Percentiles rank a stretch among this genome's conserved stretches.
phyloP scores from a whole-genome alignment of 805 yeast species.

The Jamesozyma jinghongensis region DNA sequence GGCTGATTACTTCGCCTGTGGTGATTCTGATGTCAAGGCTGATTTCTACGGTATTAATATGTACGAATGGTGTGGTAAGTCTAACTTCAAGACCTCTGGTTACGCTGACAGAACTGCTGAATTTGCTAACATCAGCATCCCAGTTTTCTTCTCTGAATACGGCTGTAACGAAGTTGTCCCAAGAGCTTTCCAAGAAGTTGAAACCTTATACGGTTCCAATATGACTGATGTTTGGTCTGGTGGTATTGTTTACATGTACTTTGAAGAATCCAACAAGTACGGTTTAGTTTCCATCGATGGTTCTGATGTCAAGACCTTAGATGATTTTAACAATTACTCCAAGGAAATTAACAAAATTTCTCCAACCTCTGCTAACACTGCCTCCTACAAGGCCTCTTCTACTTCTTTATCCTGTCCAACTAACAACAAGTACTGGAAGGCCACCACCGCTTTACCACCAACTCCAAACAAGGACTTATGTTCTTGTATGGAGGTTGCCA shows the following conservation, averaged over 20 bases:
- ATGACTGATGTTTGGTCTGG: conserved; percentile 87
- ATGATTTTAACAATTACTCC: conserved; percentile 56
- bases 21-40: conserved; percentile 51
- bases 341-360: conserved; percentile 45
- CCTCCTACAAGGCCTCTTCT: conserved; percentile 34
- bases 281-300: conserved; percentile 56
- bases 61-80: conserved; percentile 81
- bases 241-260: conserved; percentile 83
- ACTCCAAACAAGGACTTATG: conserved; percentile 60
- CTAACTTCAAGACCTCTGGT: conserved; percentile 53
- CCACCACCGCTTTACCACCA: conserved; percentile 65
- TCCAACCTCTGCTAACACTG: conserved; percentile 42
- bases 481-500: conserved; percentile 49
- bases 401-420: conserved; percentile 57
- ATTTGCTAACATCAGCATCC: conserved; percentile 57
- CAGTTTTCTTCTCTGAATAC: conserved; percentile 73
- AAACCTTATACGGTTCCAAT: conserved; percentile 48
- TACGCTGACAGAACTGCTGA: conserved; percentile 55
- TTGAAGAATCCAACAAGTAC: conserved; percentile 63
- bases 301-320: conserved; percentile 45
- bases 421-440: conserved; percentile 48
- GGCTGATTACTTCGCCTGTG: conserved; percentile 74
- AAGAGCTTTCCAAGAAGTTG: conserved; percentile 66
- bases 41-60: conserved; percentile 84
- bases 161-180: conserved; percentile 67